These are phyloP conservation scores for Anisogramma anomala DNA, from an alignment of 2,329 filamentous ascomycete genomes.

Conservation along the genomic window DNA sequence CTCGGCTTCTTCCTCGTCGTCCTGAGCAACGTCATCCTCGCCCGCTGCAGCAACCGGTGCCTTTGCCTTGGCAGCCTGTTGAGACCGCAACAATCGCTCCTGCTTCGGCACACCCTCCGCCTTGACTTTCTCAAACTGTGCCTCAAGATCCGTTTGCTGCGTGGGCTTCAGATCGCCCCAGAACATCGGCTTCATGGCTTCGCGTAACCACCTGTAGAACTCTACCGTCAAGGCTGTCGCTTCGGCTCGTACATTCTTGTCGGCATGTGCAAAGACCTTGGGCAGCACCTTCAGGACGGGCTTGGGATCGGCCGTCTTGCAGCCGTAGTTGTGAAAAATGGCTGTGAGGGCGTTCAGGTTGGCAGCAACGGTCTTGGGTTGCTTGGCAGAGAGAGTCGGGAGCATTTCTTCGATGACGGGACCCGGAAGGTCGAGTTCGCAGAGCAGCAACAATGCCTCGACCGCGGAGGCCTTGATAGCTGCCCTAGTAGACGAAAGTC, in stretches of 20 bases:
- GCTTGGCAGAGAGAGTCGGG: slow-evolving; percentile 72
- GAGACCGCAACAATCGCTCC: slow-evolving; percentile 74
- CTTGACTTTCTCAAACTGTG: slow-evolving; percentile 88
- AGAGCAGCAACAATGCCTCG: slow-evolving; percentile 76
- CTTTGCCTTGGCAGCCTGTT: slow-evolving; percentile 73
- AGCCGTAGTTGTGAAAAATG: slow-evolving; percentile 89
- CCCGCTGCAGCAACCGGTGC: slow-evolving; percentile 48
- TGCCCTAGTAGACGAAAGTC: slow-evolving; percentile 73
- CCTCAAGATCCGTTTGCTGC: slow-evolving; percentile 87
- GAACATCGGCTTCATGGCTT: slow-evolving; percentile 97
- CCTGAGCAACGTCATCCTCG: slow-evolving; percentile 48
- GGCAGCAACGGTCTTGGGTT: slow-evolving; percentile 70
- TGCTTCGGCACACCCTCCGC: slow-evolving; percentile 79
- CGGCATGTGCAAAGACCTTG: slow-evolving; percentile 88
- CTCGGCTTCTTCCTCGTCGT: slow-evolving; percentile 47
- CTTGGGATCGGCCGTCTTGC: slow-evolving; percentile 90
- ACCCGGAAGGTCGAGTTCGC: slow-evolving; percentile 77
- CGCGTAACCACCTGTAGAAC: slow-evolving; percentile 90
- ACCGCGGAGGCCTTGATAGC: slow-evolving; percentile 78
- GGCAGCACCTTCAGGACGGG: slow-evolving; percentile 78
- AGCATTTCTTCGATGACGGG: slow-evolving; percentile 86
- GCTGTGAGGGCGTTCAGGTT: slow-evolving; percentile 65
- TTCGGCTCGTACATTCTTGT: slow-evolving; percentile 95
- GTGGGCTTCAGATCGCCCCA: slow-evolving; percentile 93
- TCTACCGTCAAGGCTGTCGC: slow-evolving; percentile 86